A percentile compares a stretch with the other conserved stretches of the same genome.
phyloP scores from a whole-genome alignment of 2,329 filamentous ascomycete species.

The Fusarium buharicum region DNA sequence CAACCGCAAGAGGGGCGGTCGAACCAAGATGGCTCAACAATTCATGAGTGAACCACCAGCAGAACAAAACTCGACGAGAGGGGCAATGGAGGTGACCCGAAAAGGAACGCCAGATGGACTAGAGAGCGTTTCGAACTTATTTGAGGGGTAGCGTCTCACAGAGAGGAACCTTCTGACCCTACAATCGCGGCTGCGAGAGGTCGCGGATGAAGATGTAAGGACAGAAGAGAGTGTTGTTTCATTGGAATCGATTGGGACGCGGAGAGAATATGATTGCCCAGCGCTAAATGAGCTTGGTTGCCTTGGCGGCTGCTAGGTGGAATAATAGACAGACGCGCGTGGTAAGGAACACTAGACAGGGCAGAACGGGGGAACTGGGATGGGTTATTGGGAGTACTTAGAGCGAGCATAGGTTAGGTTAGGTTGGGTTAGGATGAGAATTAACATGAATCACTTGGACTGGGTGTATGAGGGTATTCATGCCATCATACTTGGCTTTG shows the following conservation, averaged over 20 bases:
- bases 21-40: slow-evolving; percentile 68
- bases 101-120: slow-evolving; percentile 60
- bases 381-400: slow-evolving; percentile 35
- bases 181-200: background rate
- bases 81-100: slow-evolving; percentile 46
- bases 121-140: slow-evolving; percentile 66
- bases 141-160: slow-evolving; percentile 48
- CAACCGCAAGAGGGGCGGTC: slow-evolving; percentile 44
- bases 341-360: slow-evolving; percentile 29
- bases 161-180: background rate
- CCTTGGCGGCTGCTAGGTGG: slow-evolving; percentile 6
- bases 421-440: slow-evolving; percentile 16
- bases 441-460: slow-evolving; percentile 10
- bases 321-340: slow-evolving; percentile 13
- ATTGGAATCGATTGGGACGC: slow-evolving; percentile 14
- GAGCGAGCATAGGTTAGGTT: slow-evolving; percentile 36
- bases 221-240: slow-evolving; percentile 3
- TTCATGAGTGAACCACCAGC: slow-evolving; percentile 68
- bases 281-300: slow-evolving; percentile 4
- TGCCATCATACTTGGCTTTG: background rate
- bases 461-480: slow-evolving; percentile 6
- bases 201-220: background rate
- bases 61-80: slow-evolving; percentile 45
- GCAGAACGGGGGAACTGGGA: slow-evolving; percentile 17
- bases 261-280: slow-evolving; percentile 16